These are phyloP conservation scores for Asterochloris erici DNA, from an alignment of 139 green algal species.

Conservation along the genomic window DNA sequence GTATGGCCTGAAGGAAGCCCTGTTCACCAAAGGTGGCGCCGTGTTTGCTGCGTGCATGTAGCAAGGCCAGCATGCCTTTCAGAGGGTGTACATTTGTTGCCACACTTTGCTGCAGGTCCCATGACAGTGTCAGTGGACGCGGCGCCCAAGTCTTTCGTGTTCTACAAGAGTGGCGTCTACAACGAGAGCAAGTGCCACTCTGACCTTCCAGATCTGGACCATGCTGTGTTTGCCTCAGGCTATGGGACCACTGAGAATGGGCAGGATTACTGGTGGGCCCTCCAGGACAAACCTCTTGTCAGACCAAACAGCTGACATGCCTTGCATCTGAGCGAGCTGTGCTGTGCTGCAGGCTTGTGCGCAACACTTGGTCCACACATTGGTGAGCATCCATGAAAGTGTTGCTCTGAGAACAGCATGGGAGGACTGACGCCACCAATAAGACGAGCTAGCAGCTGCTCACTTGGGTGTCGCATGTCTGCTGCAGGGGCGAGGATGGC, in stretches of 20 bases:
- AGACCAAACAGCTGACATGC: too few species aligned
- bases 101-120: constrained; percentile 3
- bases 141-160: constrained; percentile 7
- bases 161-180: constrained; percentile 21
- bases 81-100: neutral
- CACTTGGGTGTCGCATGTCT: too few species aligned
- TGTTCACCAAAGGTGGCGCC: constrained; percentile 27
- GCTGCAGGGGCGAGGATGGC: constrained; percentile 28
- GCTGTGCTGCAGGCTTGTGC: constrained; percentile 28
- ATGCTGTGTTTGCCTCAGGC: constrained; percentile 52
- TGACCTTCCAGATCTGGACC: constrained; percentile 35
- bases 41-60: neutral
- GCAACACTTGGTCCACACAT: constrained; percentile 45
- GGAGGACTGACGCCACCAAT: too few species aligned
- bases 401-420: too few species aligned
- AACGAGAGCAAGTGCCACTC: constrained; percentile 19
- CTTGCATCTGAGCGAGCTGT: too few species aligned
- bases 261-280: constrained; percentile 34
- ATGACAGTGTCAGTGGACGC: constrained; percentile 50
- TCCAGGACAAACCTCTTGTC: too few species aligned
- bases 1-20: constrained; percentile 38
- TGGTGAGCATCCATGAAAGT: too few species aligned
- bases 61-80: neutral
- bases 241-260: constrained; percentile 30
- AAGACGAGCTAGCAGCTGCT: too few species aligned